Evolutionary conservation across 1,284 basidiomycete species (phyloP).

Genomic region (Puccinia horiana): DNA sequence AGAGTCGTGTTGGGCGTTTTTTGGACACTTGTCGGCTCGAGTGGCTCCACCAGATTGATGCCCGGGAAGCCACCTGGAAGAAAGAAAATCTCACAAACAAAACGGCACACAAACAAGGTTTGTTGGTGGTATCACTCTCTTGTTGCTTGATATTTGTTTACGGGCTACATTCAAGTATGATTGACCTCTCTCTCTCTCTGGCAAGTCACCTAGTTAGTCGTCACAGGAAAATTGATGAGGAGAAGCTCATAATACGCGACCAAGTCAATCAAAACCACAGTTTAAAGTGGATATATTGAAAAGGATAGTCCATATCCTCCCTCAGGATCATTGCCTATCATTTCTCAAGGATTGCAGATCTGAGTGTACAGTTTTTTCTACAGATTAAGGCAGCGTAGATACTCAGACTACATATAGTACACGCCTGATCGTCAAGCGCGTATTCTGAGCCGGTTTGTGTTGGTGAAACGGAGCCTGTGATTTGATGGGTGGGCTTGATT

Average conservation of each 20-base stretch:
- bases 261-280: neutral
- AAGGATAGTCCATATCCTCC: neutral
- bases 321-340: neutral
- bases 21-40: neutral
- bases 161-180: neutral
- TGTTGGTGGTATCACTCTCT: neutral
- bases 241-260: neutral
- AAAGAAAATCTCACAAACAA: neutral
- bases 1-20: neutral
- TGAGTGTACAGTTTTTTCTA: neutral
- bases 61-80: constrained; percentile 13
- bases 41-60: neutral
- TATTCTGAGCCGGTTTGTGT: neutral
- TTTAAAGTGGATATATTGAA: neutral
- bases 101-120: constrained; percentile 2
- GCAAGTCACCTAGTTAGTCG: constrained; percentile 3
- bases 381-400: neutral
- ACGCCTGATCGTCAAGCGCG: constrained; percentile 2
- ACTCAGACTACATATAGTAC: neutral
- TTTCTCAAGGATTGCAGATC: neutral
- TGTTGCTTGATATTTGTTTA: neutral
- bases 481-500: neutral
- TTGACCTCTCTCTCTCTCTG: neutral
- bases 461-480: neutral
- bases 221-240: neutral